Base-by-base conservation (phyloP, 306 rosid genomes). In the Trifolium dubium region DNA sequence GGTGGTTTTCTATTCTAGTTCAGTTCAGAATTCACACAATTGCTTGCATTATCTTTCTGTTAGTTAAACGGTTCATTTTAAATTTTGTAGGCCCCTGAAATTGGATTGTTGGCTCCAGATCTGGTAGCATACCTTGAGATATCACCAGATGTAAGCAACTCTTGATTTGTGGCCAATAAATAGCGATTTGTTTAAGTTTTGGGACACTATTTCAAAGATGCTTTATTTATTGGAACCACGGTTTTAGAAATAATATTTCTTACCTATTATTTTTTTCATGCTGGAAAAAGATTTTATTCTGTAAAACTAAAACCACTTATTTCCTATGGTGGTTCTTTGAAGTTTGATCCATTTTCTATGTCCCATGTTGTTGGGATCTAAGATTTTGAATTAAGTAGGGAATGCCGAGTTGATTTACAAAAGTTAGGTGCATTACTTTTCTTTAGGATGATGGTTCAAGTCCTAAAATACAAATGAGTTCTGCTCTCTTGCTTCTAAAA, bases 41-140 rank as follows among this genome's bases (percentile, higher is more conserved):
- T 49, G 32, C 40, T 14, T 67, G 1, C 30, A 1, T 51, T 87
- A 40, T 47, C 19, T 53, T 3, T 59, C 19, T 75, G 39, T 55
- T 64, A 49, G 37, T 47, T 47, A 56, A 76, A 44, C 18, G 28
- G 18, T 61, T 51, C 49, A 49, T 63, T 79, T 18, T 75, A 59
- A 63, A 58, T 78, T 80, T 84, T 79, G 80, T 77, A 91, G 97
- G 88, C 94, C 59, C 97, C 98, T 12, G 98, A 94, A 86, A 80
- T 70, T 71, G 98, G 98, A 34, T 76, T 94, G 80, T 81, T 86
- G 60, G 87, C 96, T 80, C 96, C 98, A 63, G 98, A 94, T 69
- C 61, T 88, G 39, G 95, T 88, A 19, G 34, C 89, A 63, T 91
- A 81, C 88, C 97, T 94, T 60, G 89, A 91, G 77, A 91, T 94